Conservation (phyloP, 2,329 filamentous ascomycete genomes). For the Neofusicoccum umdonicola region DNA sequence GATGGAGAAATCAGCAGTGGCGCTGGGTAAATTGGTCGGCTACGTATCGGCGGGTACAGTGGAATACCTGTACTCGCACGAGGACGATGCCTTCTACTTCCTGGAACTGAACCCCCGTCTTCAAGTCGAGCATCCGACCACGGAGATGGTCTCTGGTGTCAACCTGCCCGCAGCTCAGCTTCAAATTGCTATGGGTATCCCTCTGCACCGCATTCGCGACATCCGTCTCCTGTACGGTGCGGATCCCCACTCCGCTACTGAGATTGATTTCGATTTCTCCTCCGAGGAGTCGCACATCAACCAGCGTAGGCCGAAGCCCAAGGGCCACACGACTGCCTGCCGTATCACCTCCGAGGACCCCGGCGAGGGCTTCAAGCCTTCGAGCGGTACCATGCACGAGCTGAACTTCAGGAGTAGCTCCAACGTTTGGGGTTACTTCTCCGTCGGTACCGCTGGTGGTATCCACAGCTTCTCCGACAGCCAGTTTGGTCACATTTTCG, state of each 20-base stretch:
- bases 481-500: slow-evolving; percentile 99
- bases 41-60: slow-evolving; percentile 99
- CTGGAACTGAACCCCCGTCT: slow-evolving; percentile 97
- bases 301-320: slow-evolving; percentile 86
- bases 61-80: slow-evolving; percentile 97
- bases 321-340: slow-evolving; percentile 96
- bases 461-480: slow-evolving; percentile 99
- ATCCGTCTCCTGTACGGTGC: slow-evolving; percentile 95
- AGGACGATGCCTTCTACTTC: slow-evolving; percentile 99
- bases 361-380: slow-evolving; percentile 98
- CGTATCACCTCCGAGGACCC: slow-evolving; percentile 99
- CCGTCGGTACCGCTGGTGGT: slow-evolving; percentile 90
- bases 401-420: slow-evolving; percentile 98
- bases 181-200: slow-evolving; percentile 98
- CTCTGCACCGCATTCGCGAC: slow-evolving; percentile 90
- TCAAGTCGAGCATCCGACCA: slow-evolving; percentile 98
- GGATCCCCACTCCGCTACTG: slow-evolving; percentile 78
- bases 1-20: slow-evolving; percentile 96
- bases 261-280: slow-evolving; percentile 97
- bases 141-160: slow-evolving; percentile 98
- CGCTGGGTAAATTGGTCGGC: slow-evolving; percentile 87
- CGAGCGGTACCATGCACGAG: slow-evolving; percentile 97
- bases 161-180: slow-evolving; percentile 96
- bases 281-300: slow-evolving; percentile 77
- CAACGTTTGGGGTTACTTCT: slow-evolving; percentile 99